Conservation (phyloP, 192 early-diverging fungal genomes). For the Diversispora epigaea region DNA sequence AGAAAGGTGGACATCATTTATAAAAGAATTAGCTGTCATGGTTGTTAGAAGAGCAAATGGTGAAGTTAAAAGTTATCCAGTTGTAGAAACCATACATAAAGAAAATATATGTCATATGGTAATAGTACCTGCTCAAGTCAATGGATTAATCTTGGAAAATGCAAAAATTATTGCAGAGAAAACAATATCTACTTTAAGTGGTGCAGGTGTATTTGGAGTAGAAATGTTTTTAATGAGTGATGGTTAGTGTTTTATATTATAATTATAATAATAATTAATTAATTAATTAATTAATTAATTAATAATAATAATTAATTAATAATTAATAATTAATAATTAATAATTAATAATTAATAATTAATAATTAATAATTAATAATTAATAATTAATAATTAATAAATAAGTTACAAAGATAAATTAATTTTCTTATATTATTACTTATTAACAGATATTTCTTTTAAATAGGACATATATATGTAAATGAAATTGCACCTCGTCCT, state of each 20-base stretch:
- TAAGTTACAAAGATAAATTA: too few relatives aligned
- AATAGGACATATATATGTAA: constrained; percentile 76
- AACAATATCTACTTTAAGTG: constrained; percentile 74
- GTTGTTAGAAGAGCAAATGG: constrained; percentile 82
- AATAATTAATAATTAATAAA: not conserved
- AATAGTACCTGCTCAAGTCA: constrained; percentile 94
- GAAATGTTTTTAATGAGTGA: constrained; percentile 95
- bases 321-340: too few relatives aligned
- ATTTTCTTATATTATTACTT: not conserved
- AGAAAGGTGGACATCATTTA: constrained; percentile 92
- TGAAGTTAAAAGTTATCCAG: constrained; percentile 80
- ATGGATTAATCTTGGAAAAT: constrained; percentile 66
- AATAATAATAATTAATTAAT: not conserved
- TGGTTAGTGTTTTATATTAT: constrained; percentile 45
- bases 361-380: too few relatives aligned
- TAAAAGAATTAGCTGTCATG: constrained; percentile 96
- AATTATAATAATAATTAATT: constrained; percentile 8
- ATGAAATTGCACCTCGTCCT: constrained; percentile 98
- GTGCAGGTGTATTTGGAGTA: constrained; percentile 94
- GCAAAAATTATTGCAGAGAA: constrained; percentile 84
- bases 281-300: too few relatives aligned
- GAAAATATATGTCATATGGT: constrained; percentile 96
- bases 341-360: constrained; percentile 9
- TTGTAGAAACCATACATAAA: constrained; percentile 96
- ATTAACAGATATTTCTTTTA: not conserved